Base-by-base conservation (phyloP, 371 early-diverging fungal genomes). In the Rhizopus delemar region DNA sequence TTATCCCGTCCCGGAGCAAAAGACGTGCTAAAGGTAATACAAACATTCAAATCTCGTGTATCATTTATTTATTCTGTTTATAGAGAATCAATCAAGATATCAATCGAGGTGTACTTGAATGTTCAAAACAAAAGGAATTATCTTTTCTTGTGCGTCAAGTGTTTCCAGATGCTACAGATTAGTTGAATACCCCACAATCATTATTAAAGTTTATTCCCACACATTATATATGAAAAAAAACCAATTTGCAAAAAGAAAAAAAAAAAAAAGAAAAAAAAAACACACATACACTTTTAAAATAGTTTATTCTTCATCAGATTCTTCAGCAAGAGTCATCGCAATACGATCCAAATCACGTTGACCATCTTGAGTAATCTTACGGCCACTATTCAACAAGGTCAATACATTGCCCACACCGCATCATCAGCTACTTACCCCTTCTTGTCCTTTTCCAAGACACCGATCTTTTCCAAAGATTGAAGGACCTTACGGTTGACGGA, bases 391-490 rank as follows among this genome's bases (percentile, higher is more conserved):
- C 29, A 46, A 46, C 39, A 39, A 39, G 13, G 39, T 39, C 13
- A 39, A 13, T 39, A 39, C 8, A 39, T 39, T 39, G 39, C 8
- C 32, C 31, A 33, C 41, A 11, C 28, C 31, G 39, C 28, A 32
- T n/a, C 15, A 46, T 39, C 33, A 15, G 22, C 22, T 49, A 61
- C 74, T 62, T 86, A 90, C 89, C 91, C 92, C 77, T 89, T 85
- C 78, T 87, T 77, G 79, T 92, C 92, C 87, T 90, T 83, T 85
- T 96, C 95, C 62, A 97, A 74, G 69, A 97, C 91, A 85, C 92
- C 93, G 69, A 99, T 89, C 92, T 96, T 94, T 88, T 97, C 98
- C 61, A 99, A 86, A 59, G 95, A 87, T 86, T 99, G 98, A 63
- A 99, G 82, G 62, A 90, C 91, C 88, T 95, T 95, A 78, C 99